phyloP scores from a whole-genome alignment of 2,329 filamentous ascomycete genomes.

The Didymella exigua region DNA sequence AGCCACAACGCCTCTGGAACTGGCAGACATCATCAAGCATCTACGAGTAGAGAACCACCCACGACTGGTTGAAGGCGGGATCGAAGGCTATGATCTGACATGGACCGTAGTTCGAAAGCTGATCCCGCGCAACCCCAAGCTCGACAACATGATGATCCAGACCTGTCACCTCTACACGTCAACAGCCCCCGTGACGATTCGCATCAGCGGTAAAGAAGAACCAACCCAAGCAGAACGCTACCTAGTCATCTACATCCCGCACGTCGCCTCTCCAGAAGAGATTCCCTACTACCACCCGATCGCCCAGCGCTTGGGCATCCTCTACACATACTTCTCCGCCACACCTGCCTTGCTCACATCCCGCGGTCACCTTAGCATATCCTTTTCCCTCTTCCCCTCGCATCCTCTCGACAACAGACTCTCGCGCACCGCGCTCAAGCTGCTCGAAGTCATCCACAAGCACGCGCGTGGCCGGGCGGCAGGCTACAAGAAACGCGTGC shows the following conservation, averaged over 20 bases:
- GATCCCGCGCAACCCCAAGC: conserved; percentile 78
- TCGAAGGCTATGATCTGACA: conserved; percentile 53
- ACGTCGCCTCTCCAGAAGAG: conserved; percentile 64
- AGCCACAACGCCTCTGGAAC: conserved; percentile 37
- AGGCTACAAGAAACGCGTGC: conserved; percentile 80
- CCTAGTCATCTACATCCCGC: conserved; percentile 79
- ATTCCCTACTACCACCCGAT: conserved; percentile 89
- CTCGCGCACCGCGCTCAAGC: conserved; percentile 69
- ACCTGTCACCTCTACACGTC: conserved; percentile 75
- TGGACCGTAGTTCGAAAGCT: conserved; percentile 76
- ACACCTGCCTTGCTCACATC: conserved; percentile 29
- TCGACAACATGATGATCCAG: conserved; percentile 78
- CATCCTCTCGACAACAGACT: conserved; percentile 58
- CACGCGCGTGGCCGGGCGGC: conserved; percentile 69
- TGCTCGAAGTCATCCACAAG: conserved; percentile 73
- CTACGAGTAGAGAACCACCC: conserved; percentile 50
- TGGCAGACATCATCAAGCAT: conserved; percentile 57
- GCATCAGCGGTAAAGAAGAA: conserved; percentile 30
- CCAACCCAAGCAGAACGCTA: conserved; percentile 49
- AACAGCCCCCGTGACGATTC: background rate
- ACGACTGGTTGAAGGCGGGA: conserved; percentile 30
- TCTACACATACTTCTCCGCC: conserved; percentile 65
- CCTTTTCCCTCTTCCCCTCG: conserved; percentile 56
- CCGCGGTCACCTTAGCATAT: conserved; percentile 55
- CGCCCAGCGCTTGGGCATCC: conserved; percentile 74